Base-by-base conservation (phyloP, 768 basidiomycete species). In the Kwoniella pini region DNA sequence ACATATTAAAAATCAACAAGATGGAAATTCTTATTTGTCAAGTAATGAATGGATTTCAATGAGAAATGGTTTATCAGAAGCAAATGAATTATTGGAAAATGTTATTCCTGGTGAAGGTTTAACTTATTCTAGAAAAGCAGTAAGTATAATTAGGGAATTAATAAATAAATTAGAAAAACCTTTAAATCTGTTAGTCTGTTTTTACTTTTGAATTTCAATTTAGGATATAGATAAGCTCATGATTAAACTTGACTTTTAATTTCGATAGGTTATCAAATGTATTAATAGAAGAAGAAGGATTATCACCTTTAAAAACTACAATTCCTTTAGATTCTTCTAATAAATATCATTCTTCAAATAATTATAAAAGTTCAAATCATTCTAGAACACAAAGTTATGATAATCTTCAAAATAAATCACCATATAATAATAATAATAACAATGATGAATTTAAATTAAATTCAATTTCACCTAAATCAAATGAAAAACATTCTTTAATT, bases 21-120 rank as follows among this genome's bases (percentile, higher is more conserved):
- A 2, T 42, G 19, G 19, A 38, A 28, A 4, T 17, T n/a, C 1
- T 15, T 49, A 50, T 27, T 19, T 17, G n/a, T 36, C n/a, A 4
- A 26, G 45, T 46, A 40, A 21, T 19, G 57, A 49, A 24, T 51
- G 17, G 38, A 66, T 68, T 50, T 26, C 21, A 7, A 65, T 68
- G 67, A 43, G 68, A 48, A 54, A 55, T 4, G 69, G 67, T 10
- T 43, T 71, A 21, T 62, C 68, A 17, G 66, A 70, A 28, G 68
- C 65, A 3, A 53, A 48, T 4, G 72, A 74, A 38, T 31, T 74
- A 60, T 48, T 74, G 38, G 72, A 74, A 54, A 65, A 65, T 49
- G 68, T 70, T 4, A 39, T 43, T 4, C 58, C 53, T 40, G 54
- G 40, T 11, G 63, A 69, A 21, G 56, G 40, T 13, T 45, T 27